Conservation (phyloP, 2,329 filamentous ascomycete genomes). For the Aspergillus caelatus region DNA sequence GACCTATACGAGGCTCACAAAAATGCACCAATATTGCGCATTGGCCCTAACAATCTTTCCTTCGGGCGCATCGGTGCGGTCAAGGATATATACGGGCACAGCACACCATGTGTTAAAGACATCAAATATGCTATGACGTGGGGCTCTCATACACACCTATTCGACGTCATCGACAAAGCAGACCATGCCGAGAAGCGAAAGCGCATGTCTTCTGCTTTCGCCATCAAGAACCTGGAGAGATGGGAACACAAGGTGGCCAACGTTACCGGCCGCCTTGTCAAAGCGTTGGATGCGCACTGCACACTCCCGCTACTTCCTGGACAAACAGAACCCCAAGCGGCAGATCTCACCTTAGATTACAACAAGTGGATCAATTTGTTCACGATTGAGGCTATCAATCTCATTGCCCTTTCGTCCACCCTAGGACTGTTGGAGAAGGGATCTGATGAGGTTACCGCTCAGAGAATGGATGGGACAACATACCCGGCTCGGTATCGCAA, state of each 20-base stretch:
- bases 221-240: conserved; percentile 53
- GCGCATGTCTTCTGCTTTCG: conserved; percentile 52
- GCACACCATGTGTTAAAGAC: conserved; percentile 52
- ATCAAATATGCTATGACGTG: conserved; percentile 47
- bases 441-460: conserved; percentile 45
- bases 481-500: conserved; percentile 52
- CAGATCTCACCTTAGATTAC: conserved; percentile 53
- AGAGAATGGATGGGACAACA: conserved; percentile 47
- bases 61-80: conserved; percentile 42
- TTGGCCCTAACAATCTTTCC: conserved; percentile 47
- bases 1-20: conserved; percentile 48
- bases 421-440: conserved; percentile 54
- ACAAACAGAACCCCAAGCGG: conserved; percentile 25
- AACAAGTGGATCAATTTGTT: conserved; percentile 57
- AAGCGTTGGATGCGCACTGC: conserved; percentile 46
- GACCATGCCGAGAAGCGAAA: conserved; percentile 55
- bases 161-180: conserved; percentile 52
- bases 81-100: conserved; percentile 53
- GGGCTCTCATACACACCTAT: conserved; percentile 53
- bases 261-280: conserved; percentile 48
- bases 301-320: conserved; percentile 37
- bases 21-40: conserved; percentile 45
- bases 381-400: conserved; percentile 57
- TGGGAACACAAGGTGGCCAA: conserved; percentile 55
- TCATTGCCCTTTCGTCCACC: conserved; percentile 54